Conservation (phyloP, 345 rosid genomes). For the Camelina hispida region DNA sequence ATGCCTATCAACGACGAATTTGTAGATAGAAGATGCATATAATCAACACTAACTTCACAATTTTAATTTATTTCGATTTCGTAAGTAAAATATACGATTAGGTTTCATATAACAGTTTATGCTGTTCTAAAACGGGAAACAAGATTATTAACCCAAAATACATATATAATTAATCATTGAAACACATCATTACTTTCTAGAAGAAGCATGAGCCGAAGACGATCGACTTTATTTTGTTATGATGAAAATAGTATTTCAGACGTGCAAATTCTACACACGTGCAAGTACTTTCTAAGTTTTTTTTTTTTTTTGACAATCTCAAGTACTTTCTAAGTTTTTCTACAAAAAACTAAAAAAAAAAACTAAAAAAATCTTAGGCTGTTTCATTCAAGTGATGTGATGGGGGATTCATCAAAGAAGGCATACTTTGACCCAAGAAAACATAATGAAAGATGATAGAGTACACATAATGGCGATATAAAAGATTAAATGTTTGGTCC, state of each 20-base stretch:
- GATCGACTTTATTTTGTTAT: background rate
- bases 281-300: conserved; percentile 29
- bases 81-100: background rate
- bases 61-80: background rate
- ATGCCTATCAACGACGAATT: background rate
- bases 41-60: background rate
- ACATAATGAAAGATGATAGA: background rate
- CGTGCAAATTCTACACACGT: conserved; percentile 35
- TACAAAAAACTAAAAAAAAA: too few relatives aligned
- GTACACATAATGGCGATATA: background rate
- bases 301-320: too few relatives aligned
- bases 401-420: conserved; percentile 38
- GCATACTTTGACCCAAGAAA: conserved; percentile 42
- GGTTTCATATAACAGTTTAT: background rate
- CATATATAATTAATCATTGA: background rate
- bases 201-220: conserved; percentile 5
- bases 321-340: too few relatives aligned
- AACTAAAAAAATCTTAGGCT: too few relatives aligned
- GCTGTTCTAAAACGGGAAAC: conserved; percentile 11
- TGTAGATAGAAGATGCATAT: background rate
- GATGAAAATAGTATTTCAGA: background rate
- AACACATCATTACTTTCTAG: background rate
- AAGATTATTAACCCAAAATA: background rate
- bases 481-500: conserved; percentile 31
- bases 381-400: conserved; percentile 22